phyloP scores from a whole-genome alignment of 2,329 filamentous ascomycete species.

The Fusarium phyllophilum region DNA sequence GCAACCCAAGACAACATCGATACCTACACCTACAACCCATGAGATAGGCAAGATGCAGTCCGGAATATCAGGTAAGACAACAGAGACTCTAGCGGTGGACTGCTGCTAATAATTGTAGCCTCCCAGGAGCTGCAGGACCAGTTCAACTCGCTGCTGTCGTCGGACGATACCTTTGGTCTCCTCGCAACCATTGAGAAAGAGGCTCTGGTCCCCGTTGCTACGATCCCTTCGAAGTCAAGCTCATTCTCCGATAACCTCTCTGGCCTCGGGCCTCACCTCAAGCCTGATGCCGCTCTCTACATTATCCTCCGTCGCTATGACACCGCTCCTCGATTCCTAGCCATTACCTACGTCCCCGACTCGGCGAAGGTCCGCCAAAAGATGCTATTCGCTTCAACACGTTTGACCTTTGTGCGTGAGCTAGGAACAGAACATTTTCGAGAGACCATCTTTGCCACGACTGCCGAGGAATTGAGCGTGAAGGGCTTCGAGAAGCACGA shows the following conservation, averaged over 20 bases:
- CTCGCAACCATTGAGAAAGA: slow-evolving; percentile 77
- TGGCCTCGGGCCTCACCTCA: slow-evolving; percentile 70
- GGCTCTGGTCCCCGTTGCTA: slow-evolving; percentile 68
- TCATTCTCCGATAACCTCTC: slow-evolving; percentile 73
- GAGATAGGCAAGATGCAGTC: slow-evolving; percentile 71
- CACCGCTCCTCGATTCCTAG: slow-evolving; percentile 67
- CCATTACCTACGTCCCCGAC: slow-evolving; percentile 83
- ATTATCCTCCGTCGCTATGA: slow-evolving; percentile 77
- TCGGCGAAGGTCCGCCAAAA: slow-evolving; percentile 83
- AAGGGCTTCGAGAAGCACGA: slow-evolving; percentile 79
- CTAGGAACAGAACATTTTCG: slow-evolving; percentile 82
- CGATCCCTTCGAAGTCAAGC: slow-evolving; percentile 62
- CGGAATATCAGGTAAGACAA: slow-evolving; percentile 74
- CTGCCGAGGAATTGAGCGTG: slow-evolving; percentile 73
- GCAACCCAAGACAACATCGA: slow-evolving; percentile 27
- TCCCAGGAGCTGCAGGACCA: slow-evolving; percentile 80
- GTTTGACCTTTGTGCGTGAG: slow-evolving; percentile 79
- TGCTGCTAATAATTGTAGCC: slow-evolving; percentile 58
- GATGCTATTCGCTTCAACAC: slow-evolving; percentile 85
- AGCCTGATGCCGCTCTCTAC: slow-evolving; percentile 75
- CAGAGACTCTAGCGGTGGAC: background rate
- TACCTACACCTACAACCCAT: slow-evolving; percentile 11
- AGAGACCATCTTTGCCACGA: slow-evolving; percentile 79
- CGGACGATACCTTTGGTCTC: slow-evolving; percentile 72
- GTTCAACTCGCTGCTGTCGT: slow-evolving; percentile 75